These are phyloP conservation scores for Blastobotrys serpentis DNA, from an alignment of 1,139 yeast species.

Conservation along the genomic window DNA sequence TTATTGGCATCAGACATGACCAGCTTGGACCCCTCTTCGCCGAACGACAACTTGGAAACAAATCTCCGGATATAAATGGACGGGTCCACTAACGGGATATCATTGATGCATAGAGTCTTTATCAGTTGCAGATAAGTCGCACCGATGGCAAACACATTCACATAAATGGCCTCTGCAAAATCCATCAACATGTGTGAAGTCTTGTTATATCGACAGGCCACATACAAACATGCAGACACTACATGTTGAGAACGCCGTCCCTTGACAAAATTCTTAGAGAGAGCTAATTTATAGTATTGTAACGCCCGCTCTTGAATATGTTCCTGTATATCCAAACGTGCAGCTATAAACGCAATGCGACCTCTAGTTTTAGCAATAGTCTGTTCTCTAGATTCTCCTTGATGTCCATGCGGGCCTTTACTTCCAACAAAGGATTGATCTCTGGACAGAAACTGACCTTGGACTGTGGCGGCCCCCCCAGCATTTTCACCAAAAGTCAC, in stretches of 20 bases:
- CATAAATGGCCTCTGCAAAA: constrained; percentile 83
- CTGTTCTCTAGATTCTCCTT: constrained; percentile 78
- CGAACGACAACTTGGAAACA: constrained; percentile 81
- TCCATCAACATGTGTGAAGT: constrained; percentile 96
- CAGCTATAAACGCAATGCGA: constrained; percentile 76
- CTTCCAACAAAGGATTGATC: constrained; percentile 79
- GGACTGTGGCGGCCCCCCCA: constrained; percentile 92
- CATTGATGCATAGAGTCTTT: constrained; percentile 68
- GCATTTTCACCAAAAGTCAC: constrained; percentile 91
- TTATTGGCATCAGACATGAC: constrained; percentile 85
- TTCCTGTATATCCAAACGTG: constrained; percentile 75
- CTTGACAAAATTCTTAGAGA: constrained; percentile 85
- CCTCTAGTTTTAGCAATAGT: constrained; percentile 79
- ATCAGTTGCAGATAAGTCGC: constrained; percentile 93
- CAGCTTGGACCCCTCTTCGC: constrained; percentile 55
- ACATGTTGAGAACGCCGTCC: constrained; percentile 95
- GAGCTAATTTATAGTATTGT: constrained; percentile 84
- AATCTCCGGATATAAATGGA: constrained; percentile 90
- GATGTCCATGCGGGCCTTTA: constrained; percentile 48
- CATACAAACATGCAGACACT: constrained; percentile 88
- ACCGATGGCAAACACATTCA: constrained; percentile 90
- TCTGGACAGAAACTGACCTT: constrained; percentile 87
- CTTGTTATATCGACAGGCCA: constrained; percentile 87
- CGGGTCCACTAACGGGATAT: constrained; percentile 89
- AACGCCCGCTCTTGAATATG: constrained; percentile 82